Evolutionary conservation across 108 stramenopile genomes (phyloP), one percentile per base, ranked within the genome.

Genomic region (Nitzschia sp.): DNA sequence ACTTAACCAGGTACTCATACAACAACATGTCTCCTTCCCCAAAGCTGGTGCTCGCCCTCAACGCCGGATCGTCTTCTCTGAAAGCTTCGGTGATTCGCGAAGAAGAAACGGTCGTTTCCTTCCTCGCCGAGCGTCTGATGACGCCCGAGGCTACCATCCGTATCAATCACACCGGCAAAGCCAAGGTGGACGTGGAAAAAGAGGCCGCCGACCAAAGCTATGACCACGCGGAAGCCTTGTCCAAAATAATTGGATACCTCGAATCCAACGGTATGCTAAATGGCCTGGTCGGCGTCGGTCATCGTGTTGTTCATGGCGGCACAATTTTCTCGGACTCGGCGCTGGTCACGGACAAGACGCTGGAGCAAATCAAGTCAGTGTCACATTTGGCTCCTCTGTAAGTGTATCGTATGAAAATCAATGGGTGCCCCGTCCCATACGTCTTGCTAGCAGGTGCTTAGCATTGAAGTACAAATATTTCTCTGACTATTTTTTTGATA

Each of bases 231-330:
- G 28, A 47, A 66, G 69, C 65, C 25, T 50, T 50, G 48, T 50
- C 48, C 9, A 50, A 22, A 22, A 57, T 79, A 29, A 68, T 73
- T 63, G 59, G 53, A 1, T 28, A 44, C 57, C 1, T 79, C 15
- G 27, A 47, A 27, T 27, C 65, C 23, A 55, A 27, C 23, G 41
- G 46, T 15, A 45, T 74, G 25, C 31, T 79, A 29, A 50, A 73
- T 21, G 44, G 59, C 6, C 46, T 82, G n/a, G 63, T 45, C 22
- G 76, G 58, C 5, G 53, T 81, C 22, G 84, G 84, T 30, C 84
- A 85, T 55, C 68, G 84, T 21, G 78, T 85, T 15, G 84, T 85
- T 5, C 84, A 85, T 48, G 84, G 84, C 2, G 77, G 79, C 9
- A 45, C 56, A 25, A 60, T 38, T 26, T 75, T 75, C 41, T 55